These are phyloP conservation scores for Fusarium sacchari DNA, from an alignment of 2,329 filamentous ascomycete species.

Conservation along the genomic window DNA sequence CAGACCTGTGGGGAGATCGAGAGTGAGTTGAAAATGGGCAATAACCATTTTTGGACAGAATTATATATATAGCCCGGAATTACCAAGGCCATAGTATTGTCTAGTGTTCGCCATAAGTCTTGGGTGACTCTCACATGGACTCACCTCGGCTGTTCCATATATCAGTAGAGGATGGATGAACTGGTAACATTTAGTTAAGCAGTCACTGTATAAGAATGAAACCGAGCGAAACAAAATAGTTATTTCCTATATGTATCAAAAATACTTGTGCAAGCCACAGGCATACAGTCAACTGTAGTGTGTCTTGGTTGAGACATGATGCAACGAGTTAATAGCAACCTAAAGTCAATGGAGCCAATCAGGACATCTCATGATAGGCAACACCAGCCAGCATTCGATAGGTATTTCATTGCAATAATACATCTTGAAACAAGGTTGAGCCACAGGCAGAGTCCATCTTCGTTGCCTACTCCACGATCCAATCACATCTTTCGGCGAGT, in stretches of 20 bases:
- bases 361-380: not conserved
- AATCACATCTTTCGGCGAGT: conserved; percentile 8
- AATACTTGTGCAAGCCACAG: not conserved
- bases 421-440: not conserved
- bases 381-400: not conserved
- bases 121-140: not conserved
- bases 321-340: not conserved
- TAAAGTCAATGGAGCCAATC: not conserved
- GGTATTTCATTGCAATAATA: not conserved
- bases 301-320: not conserved
- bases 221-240: too few species aligned
- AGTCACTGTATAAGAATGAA: not conserved
- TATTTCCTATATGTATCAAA: not conserved
- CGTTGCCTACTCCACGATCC: conserved; percentile 1
- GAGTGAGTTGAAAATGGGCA: not conserved
- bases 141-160: not conserved
- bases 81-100: accelerated
- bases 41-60: not conserved
- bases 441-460: not conserved
- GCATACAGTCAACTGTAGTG: not conserved
- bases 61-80: too few species aligned
- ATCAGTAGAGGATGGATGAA: not conserved
- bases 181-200: not conserved
- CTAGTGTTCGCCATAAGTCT: not conserved
- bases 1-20: not conserved